phyloP scores from a whole-genome alignment of 192 early-diverging fungal species.

The Podila epigama region DNA sequence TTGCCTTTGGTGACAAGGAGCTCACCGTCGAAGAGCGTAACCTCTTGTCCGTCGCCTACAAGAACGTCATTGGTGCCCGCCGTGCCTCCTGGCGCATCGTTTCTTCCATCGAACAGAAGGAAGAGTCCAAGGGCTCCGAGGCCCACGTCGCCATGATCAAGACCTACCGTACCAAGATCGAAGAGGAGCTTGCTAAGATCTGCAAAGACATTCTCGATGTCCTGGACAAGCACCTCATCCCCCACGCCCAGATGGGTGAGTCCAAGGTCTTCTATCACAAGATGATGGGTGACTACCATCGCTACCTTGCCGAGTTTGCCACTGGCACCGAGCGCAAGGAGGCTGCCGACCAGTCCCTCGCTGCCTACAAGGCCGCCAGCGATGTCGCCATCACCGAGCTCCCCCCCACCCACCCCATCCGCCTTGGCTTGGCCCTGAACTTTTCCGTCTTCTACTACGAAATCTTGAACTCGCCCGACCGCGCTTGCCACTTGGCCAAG shows the following conservation, averaged over 20 bases:
- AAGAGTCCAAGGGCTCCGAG: slow-evolving; percentile 90
- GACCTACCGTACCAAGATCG: slow-evolving; percentile 92
- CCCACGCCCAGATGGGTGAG: slow-evolving; percentile 88
- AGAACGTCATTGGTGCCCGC: slow-evolving; percentile 98
- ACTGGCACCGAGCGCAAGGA: slow-evolving; percentile 83
- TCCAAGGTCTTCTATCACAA: slow-evolving; percentile 99
- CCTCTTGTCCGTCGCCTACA: slow-evolving; percentile 96
- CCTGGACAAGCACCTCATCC: slow-evolving; percentile 88
- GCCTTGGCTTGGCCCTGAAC: slow-evolving; percentile 93
- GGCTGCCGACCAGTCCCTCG: slow-evolving; percentile 83
- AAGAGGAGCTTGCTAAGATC: slow-evolving; percentile 91
- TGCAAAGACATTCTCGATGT: slow-evolving; percentile 95
- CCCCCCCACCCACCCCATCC: slow-evolving; percentile 96
- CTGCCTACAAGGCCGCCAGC: slow-evolving; percentile 93
- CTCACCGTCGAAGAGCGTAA: slow-evolving; percentile 98
- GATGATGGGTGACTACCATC: slow-evolving; percentile 99
- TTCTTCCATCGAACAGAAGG: slow-evolving; percentile 98
- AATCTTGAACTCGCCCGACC: slow-evolving; percentile 96
- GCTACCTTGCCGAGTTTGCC: slow-evolving; percentile 98
- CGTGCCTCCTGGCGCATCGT: slow-evolving; percentile 98
- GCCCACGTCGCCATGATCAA: slow-evolving; percentile 91
- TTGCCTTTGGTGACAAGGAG: slow-evolving; percentile 72
- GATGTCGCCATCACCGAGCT: slow-evolving; percentile 93
- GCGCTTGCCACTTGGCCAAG: slow-evolving; percentile 90
- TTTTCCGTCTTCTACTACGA: slow-evolving; percentile 99